A percentile compares a stretch with the other conserved stretches of the same genome.
phyloP scores from a whole-genome alignment of 2,329 filamentous ascomycete genomes.

The Colletotrichum shisoi region DNA sequence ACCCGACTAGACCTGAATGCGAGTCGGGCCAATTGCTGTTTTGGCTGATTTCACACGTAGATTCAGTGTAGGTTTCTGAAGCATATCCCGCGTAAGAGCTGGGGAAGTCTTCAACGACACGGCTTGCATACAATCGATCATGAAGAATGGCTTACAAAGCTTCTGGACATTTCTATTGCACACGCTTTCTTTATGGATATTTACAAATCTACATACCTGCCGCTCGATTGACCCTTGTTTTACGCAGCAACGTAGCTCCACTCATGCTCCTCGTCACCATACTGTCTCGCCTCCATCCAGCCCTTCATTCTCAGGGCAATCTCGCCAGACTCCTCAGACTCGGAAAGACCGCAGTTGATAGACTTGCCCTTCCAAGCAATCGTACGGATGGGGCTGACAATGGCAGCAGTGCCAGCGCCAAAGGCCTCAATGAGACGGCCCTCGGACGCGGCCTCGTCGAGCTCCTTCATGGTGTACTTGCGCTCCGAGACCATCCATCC shows the following conservation, averaged over 20 bases:
- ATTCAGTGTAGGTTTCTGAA: neutral
- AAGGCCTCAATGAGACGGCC: conserved; percentile 92
- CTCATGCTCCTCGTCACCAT: conserved; percentile 88
- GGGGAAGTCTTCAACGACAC: neutral
- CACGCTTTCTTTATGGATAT: conserved; percentile 31
- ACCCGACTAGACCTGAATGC: too few species aligned
- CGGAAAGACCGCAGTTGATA: conserved; percentile 82
- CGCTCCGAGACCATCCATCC: conserved; percentile 90
- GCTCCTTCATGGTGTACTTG: conserved; percentile 89
- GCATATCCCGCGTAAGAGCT: neutral
- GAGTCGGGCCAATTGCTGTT: neutral
- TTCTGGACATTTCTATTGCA: conserved; percentile 35
- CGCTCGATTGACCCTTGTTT: conserved; percentile 36
- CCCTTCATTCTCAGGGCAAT: conserved; percentile 87
- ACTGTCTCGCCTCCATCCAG: conserved; percentile 96
- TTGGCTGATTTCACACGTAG: neutral
- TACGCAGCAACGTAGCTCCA: conserved; percentile 74
- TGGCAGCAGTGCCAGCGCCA: conserved; percentile 90
- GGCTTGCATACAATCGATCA: too few species aligned
- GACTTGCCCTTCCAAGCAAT: conserved; percentile 87
- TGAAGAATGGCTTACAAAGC: neutral
- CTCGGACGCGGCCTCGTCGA: conserved; percentile 81
- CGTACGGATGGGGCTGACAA: conserved; percentile 87
- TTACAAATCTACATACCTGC: conserved; percentile 32
- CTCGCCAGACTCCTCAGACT: conserved; percentile 85